phyloP scores from a whole-genome alignment of 805 yeast genomes.

The Cyberlindnera xishuangbannaensis region DNA sequence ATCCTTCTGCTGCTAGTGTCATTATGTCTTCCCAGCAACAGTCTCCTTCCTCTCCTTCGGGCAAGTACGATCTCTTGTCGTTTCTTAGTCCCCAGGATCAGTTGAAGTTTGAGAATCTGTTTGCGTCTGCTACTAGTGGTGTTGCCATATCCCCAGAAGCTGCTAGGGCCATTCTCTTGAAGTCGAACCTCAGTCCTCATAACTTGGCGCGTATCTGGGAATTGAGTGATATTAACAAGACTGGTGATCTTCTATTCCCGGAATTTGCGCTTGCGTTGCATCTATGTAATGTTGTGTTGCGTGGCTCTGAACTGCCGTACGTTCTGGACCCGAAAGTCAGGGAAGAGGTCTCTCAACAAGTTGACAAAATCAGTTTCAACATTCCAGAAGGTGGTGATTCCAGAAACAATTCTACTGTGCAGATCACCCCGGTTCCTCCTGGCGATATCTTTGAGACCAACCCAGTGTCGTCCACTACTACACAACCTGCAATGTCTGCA shows the following conservation, averaged over 20 bases:
- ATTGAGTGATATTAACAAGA: slow-evolving; percentile 76
- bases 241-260: slow-evolving; percentile 84
- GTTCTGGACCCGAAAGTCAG: slow-evolving; percentile 62
- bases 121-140: slow-evolving; percentile 64
- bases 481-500: slow-evolving; percentile 8
- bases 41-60: too few species aligned
- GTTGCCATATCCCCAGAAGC: slow-evolving; percentile 59
- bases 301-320: slow-evolving; percentile 73
- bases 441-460: slow-evolving; percentile 23
- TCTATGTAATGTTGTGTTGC: slow-evolving; percentile 68
- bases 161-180: slow-evolving; percentile 72
- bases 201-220: slow-evolving; percentile 87
- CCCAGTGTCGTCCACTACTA: slow-evolving; percentile 30
- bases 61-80: slow-evolving; percentile 48
- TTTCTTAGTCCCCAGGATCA: slow-evolving; percentile 85
- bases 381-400: slow-evolving; percentile 58
- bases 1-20: too few species aligned
- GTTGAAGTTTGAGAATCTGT: slow-evolving; percentile 73
- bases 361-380: slow-evolving; percentile 77
- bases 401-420: too few species aligned
- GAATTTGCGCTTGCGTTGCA: slow-evolving; percentile 92
- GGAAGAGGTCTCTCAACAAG: slow-evolving; percentile 80
- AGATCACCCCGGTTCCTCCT: too few species aligned
- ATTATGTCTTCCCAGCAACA: too few species aligned
- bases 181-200: slow-evolving; percentile 71